Evolutionary conservation across 495 filamentous ascomycete genomes (phyloP).

Genomic region (Penicillium riverlandense): DNA sequence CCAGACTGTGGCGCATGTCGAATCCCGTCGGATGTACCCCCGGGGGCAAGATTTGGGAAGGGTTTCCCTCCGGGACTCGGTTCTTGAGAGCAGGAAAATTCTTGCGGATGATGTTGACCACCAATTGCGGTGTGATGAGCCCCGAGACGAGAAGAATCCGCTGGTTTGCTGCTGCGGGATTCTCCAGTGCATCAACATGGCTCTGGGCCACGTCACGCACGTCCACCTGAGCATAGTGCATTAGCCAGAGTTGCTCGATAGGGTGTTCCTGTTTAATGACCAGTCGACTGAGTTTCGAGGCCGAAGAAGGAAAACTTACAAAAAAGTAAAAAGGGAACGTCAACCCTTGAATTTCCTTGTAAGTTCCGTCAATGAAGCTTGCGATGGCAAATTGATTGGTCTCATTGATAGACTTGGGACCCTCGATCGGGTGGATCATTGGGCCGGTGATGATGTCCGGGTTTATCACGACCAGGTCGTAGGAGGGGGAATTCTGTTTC

Average conservation of each 20-base stretch:
- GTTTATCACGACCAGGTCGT: constrained; percentile 28
- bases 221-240: constrained; percentile 19
- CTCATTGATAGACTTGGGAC: constrained; percentile 19
- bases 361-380: constrained; percentile 24
- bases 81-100: constrained; percentile 17
- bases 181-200: constrained; percentile 26
- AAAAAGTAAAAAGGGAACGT: constrained; percentile 23
- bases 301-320: constrained; percentile 4
- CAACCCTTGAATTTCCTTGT: constrained; percentile 15
- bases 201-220: constrained; percentile 29
- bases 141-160: constrained; percentile 21
- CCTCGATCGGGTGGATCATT: constrained; percentile 20
- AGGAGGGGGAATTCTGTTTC: constrained; percentile 18
- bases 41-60: constrained; percentile 11
- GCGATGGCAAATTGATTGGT: constrained; percentile 24
- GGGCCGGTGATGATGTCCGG: constrained; percentile 29
- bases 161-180: constrained; percentile 20
- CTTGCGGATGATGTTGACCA: constrained; percentile 19
- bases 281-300: too few species aligned
- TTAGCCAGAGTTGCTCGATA: background rate
- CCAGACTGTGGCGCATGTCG: constrained; percentile 18
- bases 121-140: constrained; percentile 18
- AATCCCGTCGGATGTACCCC: constrained; percentile 23
- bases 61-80: constrained; percentile 17
- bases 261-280: too few species aligned